phyloP scores from a whole-genome alignment of 768 basidiomycete species.

The Mycena amicta region DNA sequence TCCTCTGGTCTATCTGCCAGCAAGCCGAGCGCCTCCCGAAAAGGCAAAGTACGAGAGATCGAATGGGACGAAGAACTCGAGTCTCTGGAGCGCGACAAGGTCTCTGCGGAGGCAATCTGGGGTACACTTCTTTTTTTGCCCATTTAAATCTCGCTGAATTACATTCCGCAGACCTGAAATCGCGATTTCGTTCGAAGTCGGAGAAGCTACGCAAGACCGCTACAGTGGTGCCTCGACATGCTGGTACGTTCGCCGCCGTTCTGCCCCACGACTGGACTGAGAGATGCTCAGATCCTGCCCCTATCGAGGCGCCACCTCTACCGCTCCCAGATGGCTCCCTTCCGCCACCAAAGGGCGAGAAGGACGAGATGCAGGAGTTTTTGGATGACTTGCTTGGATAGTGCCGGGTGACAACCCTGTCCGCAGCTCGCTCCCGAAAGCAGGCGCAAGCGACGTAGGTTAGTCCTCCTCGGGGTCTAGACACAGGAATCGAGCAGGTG shows the following conservation, averaged over 20 bases:
- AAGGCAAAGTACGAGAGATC: conserved; percentile 65
- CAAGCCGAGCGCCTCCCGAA: conserved; percentile 38
- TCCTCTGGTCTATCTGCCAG: conserved; percentile 37
- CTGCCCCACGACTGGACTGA: conserved; percentile 25
- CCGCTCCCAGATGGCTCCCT: conserved; percentile 37
- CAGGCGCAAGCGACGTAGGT: too few species aligned
- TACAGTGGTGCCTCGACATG: not conserved
- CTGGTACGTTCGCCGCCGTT: conserved; percentile 4
- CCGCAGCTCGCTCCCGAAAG: not conserved
- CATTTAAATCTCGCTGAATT: not conserved
- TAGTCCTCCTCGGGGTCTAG: too few species aligned
- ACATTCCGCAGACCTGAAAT: conserved; percentile 52
- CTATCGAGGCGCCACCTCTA: conserved; percentile 55
- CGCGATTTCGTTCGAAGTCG: conserved; percentile 58
- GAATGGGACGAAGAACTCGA: conserved; percentile 73
- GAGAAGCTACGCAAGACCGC: conserved; percentile 40
- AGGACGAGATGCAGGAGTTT: conserved; percentile 69
- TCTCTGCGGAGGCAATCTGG: conserved; percentile 72
- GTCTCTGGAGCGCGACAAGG: conserved; percentile 67
- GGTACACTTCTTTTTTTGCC: conserved; percentile 43
- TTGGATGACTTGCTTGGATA: conserved; percentile 64
- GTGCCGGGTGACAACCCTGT: conserved; percentile 10
- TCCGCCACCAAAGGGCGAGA: conserved; percentile 42
- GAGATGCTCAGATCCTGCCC: not conserved
- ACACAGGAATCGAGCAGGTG: too few species aligned